Percentiles rank a stretch among this genome's conserved stretches.
phyloP scores from a whole-genome alignment of 1,284 basidiomycete species.

The Pseudozyma flocculosa region DNA sequence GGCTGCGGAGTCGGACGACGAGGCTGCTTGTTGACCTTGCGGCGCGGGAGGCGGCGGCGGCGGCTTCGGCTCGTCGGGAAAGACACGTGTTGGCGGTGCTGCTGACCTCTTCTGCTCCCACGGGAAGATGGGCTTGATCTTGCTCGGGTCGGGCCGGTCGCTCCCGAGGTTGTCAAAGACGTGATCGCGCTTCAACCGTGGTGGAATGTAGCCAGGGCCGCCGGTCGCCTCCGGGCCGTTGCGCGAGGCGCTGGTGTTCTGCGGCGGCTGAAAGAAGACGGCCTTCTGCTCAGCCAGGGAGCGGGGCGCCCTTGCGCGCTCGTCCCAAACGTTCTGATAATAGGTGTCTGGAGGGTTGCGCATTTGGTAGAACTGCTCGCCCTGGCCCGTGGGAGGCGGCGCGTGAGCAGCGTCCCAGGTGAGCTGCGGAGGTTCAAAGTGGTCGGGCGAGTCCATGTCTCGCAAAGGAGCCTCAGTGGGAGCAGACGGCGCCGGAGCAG shows the following conservation, averaged over 20 bases:
- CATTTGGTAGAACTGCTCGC: conserved; percentile 60
- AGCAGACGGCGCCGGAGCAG: too few species aligned
- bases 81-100: conserved; percentile 23
- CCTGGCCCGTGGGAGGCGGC: conserved; percentile 59
- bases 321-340: conserved; percentile 63
- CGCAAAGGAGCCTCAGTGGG: too few species aligned
- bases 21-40: too few species aligned
- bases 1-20: background rate
- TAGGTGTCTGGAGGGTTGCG: conserved; percentile 58
- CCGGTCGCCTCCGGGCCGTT: conserved; percentile 30
- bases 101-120: conserved; percentile 74
- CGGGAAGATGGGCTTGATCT: conserved; percentile 81
- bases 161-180: conserved; percentile 60
- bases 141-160: conserved; percentile 68
- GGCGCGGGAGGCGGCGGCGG: conserved; percentile 9
- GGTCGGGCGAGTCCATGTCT: conserved; percentile 17
- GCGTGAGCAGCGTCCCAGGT: conserved; percentile 61
- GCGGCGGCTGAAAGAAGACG: conserved; percentile 64
- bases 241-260: background rate
- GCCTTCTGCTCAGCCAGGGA: conserved; percentile 32
- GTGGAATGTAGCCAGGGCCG: conserved; percentile 59
- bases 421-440: conserved; percentile 48
- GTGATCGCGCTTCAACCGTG: conserved; percentile 66
- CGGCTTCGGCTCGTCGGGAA: conserved; percentile 40
- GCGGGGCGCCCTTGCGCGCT: conserved; percentile 28